phyloP scores from a whole-genome alignment of 805 yeast genomes.

The Candida silvatica region DNA sequence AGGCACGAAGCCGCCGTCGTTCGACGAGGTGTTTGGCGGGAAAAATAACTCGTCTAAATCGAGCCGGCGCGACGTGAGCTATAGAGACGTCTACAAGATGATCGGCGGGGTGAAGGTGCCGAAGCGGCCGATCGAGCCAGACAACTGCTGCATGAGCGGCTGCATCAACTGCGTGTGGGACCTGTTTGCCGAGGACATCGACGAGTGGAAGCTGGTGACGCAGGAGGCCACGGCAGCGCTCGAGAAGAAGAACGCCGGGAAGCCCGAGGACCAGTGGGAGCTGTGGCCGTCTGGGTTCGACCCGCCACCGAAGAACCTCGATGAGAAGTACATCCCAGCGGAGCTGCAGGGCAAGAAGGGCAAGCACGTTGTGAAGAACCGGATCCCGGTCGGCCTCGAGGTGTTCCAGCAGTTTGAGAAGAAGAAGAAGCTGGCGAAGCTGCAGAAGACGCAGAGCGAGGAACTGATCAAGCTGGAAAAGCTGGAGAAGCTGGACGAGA shows the following conservation, averaged over 20 bases:
- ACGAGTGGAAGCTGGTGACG: constrained; percentile 66
- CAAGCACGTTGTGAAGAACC: constrained; percentile 33
- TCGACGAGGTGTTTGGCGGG: constrained; percentile 22
- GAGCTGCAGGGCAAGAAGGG: constrained; percentile 20
- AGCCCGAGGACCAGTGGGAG: constrained; percentile 36
- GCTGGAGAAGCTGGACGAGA: not conserved
- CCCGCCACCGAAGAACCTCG: constrained; percentile 38
- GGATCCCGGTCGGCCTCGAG: constrained; percentile 66
- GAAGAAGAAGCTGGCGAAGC: constrained; percentile 36
- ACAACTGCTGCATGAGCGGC: constrained; percentile 96
- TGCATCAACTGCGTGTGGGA: constrained; percentile 98
- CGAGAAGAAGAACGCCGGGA: constrained; percentile 26
- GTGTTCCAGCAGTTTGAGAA: constrained; percentile 81
- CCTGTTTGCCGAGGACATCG: constrained; percentile 76
- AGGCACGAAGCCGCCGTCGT: constrained; percentile 11
- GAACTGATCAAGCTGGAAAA: no score
- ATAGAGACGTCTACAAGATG: constrained; percentile 22
- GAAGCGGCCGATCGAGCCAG: constrained; percentile 80
- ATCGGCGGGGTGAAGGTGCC: constrained; percentile 74
- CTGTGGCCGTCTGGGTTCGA: constrained; percentile 63
- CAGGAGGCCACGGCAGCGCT: constrained; percentile 43
- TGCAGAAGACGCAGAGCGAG: not conserved
- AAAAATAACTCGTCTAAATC: constrained; percentile 23
- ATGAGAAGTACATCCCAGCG: constrained; percentile 34
- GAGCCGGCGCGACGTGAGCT: constrained; percentile 27